These are phyloP conservation scores for Alternaria brassicicola DNA, from an alignment of 2,329 filamentous ascomycete genomes.

Conservation along the genomic window DNA sequence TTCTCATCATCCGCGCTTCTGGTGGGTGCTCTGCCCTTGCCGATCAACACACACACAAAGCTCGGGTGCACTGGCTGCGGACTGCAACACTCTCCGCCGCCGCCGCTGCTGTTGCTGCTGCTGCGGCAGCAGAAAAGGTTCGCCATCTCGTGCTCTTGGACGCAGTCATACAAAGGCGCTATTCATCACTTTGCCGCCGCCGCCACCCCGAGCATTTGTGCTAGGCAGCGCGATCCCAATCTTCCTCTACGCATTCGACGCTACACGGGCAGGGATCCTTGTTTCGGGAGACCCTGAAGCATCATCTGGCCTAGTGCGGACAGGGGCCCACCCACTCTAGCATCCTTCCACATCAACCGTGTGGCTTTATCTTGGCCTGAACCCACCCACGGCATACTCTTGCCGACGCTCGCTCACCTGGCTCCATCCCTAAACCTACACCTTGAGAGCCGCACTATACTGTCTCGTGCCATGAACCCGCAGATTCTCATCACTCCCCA, in stretches of 20 bases:
- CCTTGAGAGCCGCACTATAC: constrained; percentile 20
- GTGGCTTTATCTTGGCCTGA: constrained; percentile 15
- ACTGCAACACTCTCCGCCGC: background rate
- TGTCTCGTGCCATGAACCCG: constrained; percentile 28
- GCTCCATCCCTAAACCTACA: constrained; percentile 21
- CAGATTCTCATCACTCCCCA: constrained; percentile 33
- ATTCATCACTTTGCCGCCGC: constrained; percentile 9
- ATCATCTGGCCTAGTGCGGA: constrained; percentile 8
- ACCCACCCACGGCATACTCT: constrained; percentile 27
- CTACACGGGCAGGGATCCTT: constrained; percentile 22
- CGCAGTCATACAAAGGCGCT: background rate
- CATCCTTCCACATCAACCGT: constrained; percentile 31
- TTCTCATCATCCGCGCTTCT: constrained; percentile 11
- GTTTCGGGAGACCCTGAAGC: constrained; percentile 16
- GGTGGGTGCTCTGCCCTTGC: constrained; percentile 10
- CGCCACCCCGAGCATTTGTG: constrained; percentile 4
- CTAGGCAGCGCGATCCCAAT: background rate
- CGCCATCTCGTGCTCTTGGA: background rate
- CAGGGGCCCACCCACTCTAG: constrained; percentile 23
- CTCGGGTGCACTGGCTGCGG: background rate
- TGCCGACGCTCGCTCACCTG: constrained; percentile 25
- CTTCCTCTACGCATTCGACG: constrained; percentile 3
- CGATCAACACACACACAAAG: background rate
- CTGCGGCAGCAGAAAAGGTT: background rate
- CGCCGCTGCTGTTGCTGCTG: too few species aligned